A percentile compares a stretch with the other conserved stretches of the same genome.
Evolutionary conservation across 371 early-diverging fungal species (phyloP).

Genomic region (Zychaea mexicana): DNA sequence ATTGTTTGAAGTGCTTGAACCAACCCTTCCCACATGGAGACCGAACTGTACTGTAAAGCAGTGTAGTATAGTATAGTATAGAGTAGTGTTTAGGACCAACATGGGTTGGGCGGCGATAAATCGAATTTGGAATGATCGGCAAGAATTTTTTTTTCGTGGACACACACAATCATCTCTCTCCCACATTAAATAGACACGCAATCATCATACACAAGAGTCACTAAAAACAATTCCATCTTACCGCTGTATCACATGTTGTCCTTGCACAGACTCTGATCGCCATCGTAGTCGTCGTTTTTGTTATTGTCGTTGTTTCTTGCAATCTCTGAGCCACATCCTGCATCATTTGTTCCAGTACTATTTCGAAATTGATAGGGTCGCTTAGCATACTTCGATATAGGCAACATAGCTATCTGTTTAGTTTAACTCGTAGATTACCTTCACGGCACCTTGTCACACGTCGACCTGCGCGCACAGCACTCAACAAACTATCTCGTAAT

Average conservation of each 20-base stretch:
- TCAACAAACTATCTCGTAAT: slow-evolving; percentile 17
- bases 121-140: slow-evolving; percentile 9
- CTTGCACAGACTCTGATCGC: slow-evolving; percentile 22
- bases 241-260: slow-evolving; percentile 25
- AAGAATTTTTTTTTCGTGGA: background rate
- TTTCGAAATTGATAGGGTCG: background rate
- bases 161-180: too few species aligned
- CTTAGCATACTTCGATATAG: too few species aligned
- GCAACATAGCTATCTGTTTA: background rate
- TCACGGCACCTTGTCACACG: slow-evolving; percentile 6
- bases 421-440: slow-evolving; percentile 23
- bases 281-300: background rate
- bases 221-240: too few species aligned
- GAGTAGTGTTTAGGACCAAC: background rate
- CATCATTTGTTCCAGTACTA: slow-evolving; percentile 18
- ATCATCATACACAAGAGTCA: background rate
- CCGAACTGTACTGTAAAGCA: slow-evolving; percentile 2
- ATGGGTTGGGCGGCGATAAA: background rate
- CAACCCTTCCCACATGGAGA: slow-evolving; percentile 7
- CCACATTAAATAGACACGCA: background rate
- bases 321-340: slow-evolving; percentile 16
- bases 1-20: slow-evolving; percentile 20
- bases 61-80: background rate
- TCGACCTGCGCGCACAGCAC: slow-evolving; percentile 8
- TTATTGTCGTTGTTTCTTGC: background rate